phyloP scores from a whole-genome alignment of 305 asterid genomes.

The Rubia balearica region DNA sequence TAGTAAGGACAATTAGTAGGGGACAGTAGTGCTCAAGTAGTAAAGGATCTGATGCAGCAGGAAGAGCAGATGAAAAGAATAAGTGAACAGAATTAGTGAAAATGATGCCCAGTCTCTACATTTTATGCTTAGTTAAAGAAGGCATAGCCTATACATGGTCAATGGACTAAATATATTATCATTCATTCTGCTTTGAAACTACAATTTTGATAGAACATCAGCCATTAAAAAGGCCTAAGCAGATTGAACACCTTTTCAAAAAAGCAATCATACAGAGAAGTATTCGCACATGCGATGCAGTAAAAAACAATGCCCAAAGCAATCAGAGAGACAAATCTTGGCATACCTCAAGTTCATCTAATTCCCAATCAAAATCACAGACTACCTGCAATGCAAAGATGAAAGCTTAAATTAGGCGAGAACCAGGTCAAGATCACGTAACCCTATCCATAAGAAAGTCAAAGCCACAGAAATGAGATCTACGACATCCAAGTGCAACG shows the following conservation, averaged over 20 bases:
- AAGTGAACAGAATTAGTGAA: no score
- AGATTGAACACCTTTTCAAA: not conserved
- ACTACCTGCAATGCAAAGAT: constrained; percentile 37
- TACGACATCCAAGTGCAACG: not conserved
- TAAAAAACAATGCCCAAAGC: not conserved
- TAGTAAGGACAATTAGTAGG: not conserved
- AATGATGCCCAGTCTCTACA: not conserved
- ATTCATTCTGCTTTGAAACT: no score
- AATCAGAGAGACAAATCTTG: not conserved
- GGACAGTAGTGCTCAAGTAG: not conserved
- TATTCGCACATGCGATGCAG: not conserved
- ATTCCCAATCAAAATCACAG: constrained; percentile 88
- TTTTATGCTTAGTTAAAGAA: no score
- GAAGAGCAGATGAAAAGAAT: not conserved
- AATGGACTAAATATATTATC: not conserved
- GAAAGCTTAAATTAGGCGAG: constrained; percentile 2
- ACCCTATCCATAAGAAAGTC: not conserved
- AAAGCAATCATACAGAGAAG: not conserved
- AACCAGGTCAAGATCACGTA: not conserved
- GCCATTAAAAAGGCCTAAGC: not conserved
- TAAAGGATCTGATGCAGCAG: not conserved
- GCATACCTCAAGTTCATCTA: constrained; percentile 77
- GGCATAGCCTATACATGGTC: not conserved
- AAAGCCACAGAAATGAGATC: not conserved
- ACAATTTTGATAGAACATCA: not conserved